Evolutionary conservation across 257 asterid species (phyloP), one percentile per base, ranked within the genome.

Genomic region (Plectranthus barbatus): DNA sequence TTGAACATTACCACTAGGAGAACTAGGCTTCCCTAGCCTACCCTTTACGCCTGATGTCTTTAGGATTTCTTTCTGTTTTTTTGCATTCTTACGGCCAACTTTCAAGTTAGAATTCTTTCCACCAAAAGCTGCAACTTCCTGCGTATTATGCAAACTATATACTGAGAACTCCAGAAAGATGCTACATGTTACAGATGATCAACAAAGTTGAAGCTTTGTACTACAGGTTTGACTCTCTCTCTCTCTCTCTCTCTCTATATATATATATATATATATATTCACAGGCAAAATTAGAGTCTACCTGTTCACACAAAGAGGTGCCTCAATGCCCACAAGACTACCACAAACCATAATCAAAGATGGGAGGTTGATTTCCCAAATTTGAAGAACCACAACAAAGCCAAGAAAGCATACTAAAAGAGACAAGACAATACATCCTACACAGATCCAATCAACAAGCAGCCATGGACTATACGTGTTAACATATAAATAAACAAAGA

Each of bases 71-170:
- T 83, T 90, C 76, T 77, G 95, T 71, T 60, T 86, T 67, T 90
- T 90, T 20, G 85, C 79, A 75, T 74, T 78, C 85, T 87, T 93
- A 29, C 96, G 86, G 26, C 92, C 88, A 58, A 34, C 79, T 77
- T 84, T 87, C 14, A 37, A 71, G 67, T 45, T 74, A 24, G 87
- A 60, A 62, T 73, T 81, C 85, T 80, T 87, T 71, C 90, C 95
- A 52, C 91, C 92, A 81, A 79, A 83, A 13, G 95, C 87, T 44
- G 23, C 88, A 72, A 84, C 80, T 84, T 90, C 99, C 99, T 93
- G 87, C 65, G 63, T 68, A 73, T 47, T 23, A 70, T 11, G 39
- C 63, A 79, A 18, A 23, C 33, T 31, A n/a, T 29, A 26, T 19
- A 19, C 56, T 54, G 68, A 42, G 26, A 53, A 44, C 17, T 36